Conservation (phyloP, 148 eudicot species). For the Diospyros kaki region DNA sequence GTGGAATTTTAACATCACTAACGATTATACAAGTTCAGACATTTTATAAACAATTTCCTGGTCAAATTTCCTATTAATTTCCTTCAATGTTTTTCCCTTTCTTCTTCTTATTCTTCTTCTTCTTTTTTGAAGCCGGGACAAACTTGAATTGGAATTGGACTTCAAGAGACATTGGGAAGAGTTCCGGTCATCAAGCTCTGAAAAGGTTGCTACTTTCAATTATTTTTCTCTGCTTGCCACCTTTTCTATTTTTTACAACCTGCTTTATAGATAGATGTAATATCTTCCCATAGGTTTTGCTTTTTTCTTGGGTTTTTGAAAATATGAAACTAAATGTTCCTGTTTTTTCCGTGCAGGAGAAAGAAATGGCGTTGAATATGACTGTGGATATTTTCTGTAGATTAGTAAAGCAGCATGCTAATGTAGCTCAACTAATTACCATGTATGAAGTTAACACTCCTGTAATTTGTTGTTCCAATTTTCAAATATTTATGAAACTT, state of each 20-base stretch:
- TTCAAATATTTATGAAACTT: conserved; percentile 3
- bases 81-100: background rate
- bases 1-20: conserved; percentile 6
- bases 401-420: conserved; percentile 83
- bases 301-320: conserved; percentile 6
- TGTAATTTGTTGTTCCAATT: conserved; percentile 6
- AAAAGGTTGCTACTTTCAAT: conserved; percentile 53
- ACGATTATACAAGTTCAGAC: background rate
- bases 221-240: background rate
- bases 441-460: conserved; percentile 42
- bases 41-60: background rate
- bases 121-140: conserved; percentile 48
- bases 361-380: conserved; percentile 92
- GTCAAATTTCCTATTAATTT: background rate
- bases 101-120: background rate
- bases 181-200: conserved; percentile 88
- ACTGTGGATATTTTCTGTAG: conserved; percentile 96
- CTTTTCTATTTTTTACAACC: background rate
- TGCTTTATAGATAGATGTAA: background rate
- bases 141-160: conserved; percentile 87
- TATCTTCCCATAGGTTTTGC: background rate
- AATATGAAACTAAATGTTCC: conserved; percentile 15
- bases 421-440: conserved; percentile 84
- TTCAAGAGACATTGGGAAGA: conserved; percentile 98
- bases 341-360: conserved; percentile 66